Base-by-base conservation (phyloP, 2,329 filamentous ascomycete species). In the Neurospora sp. region DNA sequence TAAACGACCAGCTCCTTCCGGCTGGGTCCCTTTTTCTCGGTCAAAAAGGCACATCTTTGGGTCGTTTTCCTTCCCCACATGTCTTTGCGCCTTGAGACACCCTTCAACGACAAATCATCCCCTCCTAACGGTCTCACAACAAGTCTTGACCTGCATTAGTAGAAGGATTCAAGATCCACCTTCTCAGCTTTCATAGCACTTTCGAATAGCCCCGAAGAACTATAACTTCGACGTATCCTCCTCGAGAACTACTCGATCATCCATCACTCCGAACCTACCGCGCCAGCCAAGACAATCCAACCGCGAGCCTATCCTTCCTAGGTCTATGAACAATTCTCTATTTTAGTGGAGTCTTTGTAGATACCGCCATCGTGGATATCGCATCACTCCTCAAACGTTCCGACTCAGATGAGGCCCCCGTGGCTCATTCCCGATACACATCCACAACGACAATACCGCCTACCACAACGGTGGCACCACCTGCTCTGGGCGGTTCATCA, bases 351-450 rank as follows among this genome's bases (percentile, higher is more conserved):
- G 52, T 33, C 52, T 62, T 62, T 36, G 52, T 62, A 80, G 78
- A 78, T 75, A 85, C 85, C 87, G 88, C 84, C 89, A 94, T 86
- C 87, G 90, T 97, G 93, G 93, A 97, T 94, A 96, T 97, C 91
- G 89, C 92, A 82, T 90, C 91, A 75, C 88, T 97, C 75, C 87
- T 97, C 82, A 92, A 94, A 86, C 87, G 86, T 79, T 84, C 89
- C 79, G 89, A 89, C 86, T 90, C 90, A 82, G 84, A 89, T 86
- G 90, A 91, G 86, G 89, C 90, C 80, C 84, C 85, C 76, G 81
- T 81, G 72, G 83, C 84, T 76, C 80, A 80, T 73, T 77, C 80
- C 73, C 79, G 79, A 70, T 79, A 79, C 70, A 77, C 75, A 68
- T 78, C 78, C 76, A 78, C 81, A 71, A 74, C 79, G 72, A 79